phyloP scores from a whole-genome alignment of 169 alveolate species.

The Plasmodium gallinaceum region DNA sequence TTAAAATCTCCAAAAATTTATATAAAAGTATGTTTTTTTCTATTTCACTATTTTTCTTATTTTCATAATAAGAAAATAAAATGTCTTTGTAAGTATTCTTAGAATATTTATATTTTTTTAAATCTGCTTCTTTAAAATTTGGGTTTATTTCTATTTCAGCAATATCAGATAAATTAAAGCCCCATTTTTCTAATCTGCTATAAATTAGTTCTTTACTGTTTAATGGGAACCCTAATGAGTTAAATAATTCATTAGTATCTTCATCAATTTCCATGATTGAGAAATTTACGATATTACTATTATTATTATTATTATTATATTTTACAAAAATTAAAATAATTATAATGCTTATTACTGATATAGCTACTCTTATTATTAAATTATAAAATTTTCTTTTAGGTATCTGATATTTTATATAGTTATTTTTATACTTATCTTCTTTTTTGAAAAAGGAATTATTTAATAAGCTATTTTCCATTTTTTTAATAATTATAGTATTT shows the following conservation, averaged over 20 bases:
- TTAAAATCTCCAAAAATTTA: constrained; percentile 49
- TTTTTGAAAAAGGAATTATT: background rate
- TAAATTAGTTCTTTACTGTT: constrained; percentile 69
- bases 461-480: constrained; percentile 35
- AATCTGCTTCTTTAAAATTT: constrained; percentile 43
- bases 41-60: constrained; percentile 15
- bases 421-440: constrained; percentile 5
- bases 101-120: constrained; percentile 65
- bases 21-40: constrained; percentile 58
- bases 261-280: constrained; percentile 18
- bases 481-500: background rate
- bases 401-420: constrained; percentile 24
- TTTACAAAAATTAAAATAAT: constrained; percentile 29
- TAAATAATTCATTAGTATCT: constrained; percentile 17
- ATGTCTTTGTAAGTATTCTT: constrained; percentile 63
- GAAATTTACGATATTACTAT: background rate
- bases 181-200: constrained; percentile 73
- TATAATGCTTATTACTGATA: constrained; percentile 46
- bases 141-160: constrained; percentile 62
- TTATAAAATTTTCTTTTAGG: constrained; percentile 30
- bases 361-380: constrained; percentile 37
- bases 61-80: constrained; percentile 60
- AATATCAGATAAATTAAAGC: constrained; percentile 60
- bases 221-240: constrained; percentile 55
- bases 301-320: constrained; percentile 30